A percentile compares a stretch with the other conserved stretches of the same genome.
These are phyloP conservation scores for Sergeia podlipaevii DNA, from an alignment of 208 protist species.

Conservation along the genomic window DNA sequence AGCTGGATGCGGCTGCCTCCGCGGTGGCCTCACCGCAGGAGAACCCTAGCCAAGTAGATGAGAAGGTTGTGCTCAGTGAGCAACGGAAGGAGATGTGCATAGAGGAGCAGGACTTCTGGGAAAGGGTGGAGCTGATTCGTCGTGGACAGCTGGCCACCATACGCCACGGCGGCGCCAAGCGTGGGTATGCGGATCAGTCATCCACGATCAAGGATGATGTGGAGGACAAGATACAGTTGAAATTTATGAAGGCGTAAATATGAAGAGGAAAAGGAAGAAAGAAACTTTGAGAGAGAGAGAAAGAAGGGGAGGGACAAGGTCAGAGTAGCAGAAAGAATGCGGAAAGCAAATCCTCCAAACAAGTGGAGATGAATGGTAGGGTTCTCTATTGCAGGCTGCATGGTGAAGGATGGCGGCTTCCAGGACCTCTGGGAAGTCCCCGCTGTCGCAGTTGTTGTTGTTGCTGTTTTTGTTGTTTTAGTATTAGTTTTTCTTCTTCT, in stretches of 20 bases:
- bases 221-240: conserved; percentile 80
- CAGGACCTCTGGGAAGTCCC: too few relatives aligned
- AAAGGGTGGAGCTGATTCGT: conserved; percentile 83
- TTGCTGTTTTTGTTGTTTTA: not conserved
- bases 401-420: too few relatives aligned
- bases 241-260: conserved; percentile 58
- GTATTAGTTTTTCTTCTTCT: not conserved
- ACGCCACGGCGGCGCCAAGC: conserved; percentile 44
- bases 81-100: conserved; percentile 70
- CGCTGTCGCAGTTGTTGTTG: too few relatives aligned
- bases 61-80: conserved; percentile 32
- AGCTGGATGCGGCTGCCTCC: conserved; percentile 6
- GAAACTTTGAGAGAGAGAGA: not conserved
- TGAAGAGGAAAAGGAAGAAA: not conserved
- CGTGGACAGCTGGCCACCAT: conserved; percentile 68
- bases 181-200: conserved; percentile 55
- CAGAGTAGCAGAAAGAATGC: not conserved
- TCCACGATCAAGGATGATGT: conserved; percentile 40
- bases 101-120: conserved; percentile 84
- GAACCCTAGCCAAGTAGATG: conserved; percentile 30
- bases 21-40: not conserved
- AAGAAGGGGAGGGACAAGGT: not conserved
- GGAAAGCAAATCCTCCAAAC: too few relatives aligned
- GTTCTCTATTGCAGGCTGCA: too few relatives aligned
- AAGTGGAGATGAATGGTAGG: too few relatives aligned